Percentiles rank a stretch among this genome's conserved stretches.
These are phyloP conservation scores for Sungouiella thailandica DNA, from an alignment of 805 yeast species.

Conservation along the genomic window DNA sequence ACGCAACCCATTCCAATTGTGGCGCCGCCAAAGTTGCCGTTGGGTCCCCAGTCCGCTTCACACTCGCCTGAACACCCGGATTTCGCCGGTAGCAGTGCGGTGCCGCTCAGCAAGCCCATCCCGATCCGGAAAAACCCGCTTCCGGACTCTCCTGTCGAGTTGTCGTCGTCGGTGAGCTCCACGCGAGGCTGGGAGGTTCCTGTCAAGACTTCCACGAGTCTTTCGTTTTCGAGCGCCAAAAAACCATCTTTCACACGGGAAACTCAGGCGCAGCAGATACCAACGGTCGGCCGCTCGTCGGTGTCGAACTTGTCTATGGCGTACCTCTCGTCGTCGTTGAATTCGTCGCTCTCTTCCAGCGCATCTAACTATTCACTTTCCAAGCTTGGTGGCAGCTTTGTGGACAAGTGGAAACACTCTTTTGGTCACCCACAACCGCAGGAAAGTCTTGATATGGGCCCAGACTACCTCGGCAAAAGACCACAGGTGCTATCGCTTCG, in stretches of 20 bases:
- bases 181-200: constrained; percentile 47
- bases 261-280: constrained; percentile 13
- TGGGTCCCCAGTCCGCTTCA: no score
- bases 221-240: constrained; percentile 15
- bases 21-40: no score
- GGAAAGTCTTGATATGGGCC: not conserved
- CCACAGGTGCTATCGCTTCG: constrained; percentile 5
- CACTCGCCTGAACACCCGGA: no score
- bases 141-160: no score
- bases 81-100: no score
- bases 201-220: constrained; percentile 26
- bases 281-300: constrained; percentile 17
- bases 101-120: no score
- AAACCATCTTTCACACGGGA: constrained; percentile 13
- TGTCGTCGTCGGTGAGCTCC: constrained; percentile 22
- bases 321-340: constrained; percentile 37
- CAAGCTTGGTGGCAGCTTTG: constrained; percentile 38
- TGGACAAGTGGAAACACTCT: constrained; percentile 42
- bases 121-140: no score
- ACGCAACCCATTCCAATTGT: no score
- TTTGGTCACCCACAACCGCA: not conserved
- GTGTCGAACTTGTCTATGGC: constrained; percentile 37
- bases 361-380: constrained; percentile 37
- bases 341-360: constrained; percentile 31
- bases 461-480: constrained; percentile 5